A percentile compares a stretch with the other conserved stretches of the same genome.
Evolutionary conservation across 768 basidiomycete genomes (phyloP).

Genomic region (Suillus clintonianus): DNA sequence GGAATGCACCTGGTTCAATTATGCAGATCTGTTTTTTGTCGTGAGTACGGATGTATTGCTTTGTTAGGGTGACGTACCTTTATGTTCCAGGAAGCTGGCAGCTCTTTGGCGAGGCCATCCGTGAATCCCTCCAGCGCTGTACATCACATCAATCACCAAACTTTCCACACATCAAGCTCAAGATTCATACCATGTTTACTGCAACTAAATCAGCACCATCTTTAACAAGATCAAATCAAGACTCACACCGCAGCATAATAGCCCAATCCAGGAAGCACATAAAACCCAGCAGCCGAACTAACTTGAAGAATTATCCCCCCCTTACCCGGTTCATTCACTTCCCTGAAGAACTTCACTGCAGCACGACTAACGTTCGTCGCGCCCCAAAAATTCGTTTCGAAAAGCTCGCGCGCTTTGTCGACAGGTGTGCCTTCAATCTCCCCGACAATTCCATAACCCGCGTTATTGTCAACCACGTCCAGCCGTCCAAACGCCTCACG

Average conservation of each 20-base stretch:
- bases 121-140: conserved; percentile 29
- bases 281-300: conserved; percentile 21
- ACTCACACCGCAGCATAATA: conserved; percentile 21
- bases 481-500: conserved; percentile 37
- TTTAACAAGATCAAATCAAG: not conserved
- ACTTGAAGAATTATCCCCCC: conserved; percentile 21
- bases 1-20: conserved; percentile 19
- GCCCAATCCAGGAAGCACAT: conserved; percentile 14
- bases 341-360: conserved; percentile 33
- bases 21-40: conserved; percentile 18
- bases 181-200: not conserved
- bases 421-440: conserved; percentile 38
- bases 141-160: too few species aligned
- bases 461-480: conserved; percentile 49
- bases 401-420: conserved; percentile 29
- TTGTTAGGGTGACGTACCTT: conserved; percentile 10
- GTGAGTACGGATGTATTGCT: not conserved
- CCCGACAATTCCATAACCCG: conserved; percentile 27
- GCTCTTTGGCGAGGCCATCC: conserved; percentile 23
- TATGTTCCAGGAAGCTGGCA: conserved; percentile 27
- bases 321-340: conserved; percentile 25
- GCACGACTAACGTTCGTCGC: conserved; percentile 25
- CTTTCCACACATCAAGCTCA: too few species aligned
- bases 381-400: conserved; percentile 38
- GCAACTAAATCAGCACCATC: too few species aligned